phyloP scores from a whole-genome alignment of 2,329 filamentous ascomycete genomes.

The Colletotrichum tamarilloi region DNA sequence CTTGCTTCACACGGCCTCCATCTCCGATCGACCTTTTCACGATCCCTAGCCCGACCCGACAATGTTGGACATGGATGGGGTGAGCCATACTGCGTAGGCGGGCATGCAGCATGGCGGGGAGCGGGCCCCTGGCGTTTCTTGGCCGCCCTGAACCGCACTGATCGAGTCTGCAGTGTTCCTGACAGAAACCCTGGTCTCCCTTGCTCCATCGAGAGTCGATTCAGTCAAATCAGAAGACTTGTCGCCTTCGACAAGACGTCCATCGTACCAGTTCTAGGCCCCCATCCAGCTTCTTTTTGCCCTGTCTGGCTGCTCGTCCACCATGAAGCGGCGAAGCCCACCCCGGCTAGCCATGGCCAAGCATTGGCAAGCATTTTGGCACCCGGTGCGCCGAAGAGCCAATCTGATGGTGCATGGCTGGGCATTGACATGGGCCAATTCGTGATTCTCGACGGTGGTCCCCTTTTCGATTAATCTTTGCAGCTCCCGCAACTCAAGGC shows the following conservation, averaged over 20 bases:
- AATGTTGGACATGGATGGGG: neutral
- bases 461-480: slow-evolving; percentile 16
- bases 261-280: slow-evolving; percentile 33
- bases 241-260: neutral
- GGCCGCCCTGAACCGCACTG: slow-evolving; percentile 30
- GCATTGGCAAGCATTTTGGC: slow-evolving; percentile 11
- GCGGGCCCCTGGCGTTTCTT: slow-evolving; percentile 8
- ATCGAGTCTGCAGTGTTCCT: slow-evolving; percentile 11
- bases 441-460: neutral
- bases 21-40: slow-evolving; percentile 27
- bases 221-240: neutral
- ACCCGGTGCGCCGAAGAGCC: neutral
- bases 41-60: slow-evolving; percentile 12
- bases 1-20: slow-evolving; percentile 26
- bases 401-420: slow-evolving; percentile 15
- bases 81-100: too few species aligned
- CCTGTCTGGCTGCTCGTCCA: neutral
- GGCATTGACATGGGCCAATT: neutral
- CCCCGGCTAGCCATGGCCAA: neutral
- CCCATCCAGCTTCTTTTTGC: neutral
- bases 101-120: neutral
- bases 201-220: neutral
- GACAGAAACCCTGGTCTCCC: slow-evolving; percentile 7
- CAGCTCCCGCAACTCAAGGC: neutral
- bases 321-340: neutral